Conservation (phyloP, 805 yeast genomes). For the Candida hungchunana region DNA sequence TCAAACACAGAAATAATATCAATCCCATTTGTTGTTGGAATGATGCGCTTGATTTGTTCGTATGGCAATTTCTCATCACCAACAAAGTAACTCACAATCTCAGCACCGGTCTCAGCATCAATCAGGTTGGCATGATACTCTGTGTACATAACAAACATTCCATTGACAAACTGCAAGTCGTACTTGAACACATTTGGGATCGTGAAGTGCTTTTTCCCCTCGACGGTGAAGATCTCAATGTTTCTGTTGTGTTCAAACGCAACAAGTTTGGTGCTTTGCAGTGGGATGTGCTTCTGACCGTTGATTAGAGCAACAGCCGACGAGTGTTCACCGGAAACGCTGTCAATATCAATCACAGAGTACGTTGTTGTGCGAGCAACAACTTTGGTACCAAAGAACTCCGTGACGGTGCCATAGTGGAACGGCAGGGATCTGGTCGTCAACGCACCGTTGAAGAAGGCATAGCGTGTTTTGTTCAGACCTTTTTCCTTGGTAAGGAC, state of each 20-base stretch:
- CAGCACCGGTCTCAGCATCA: slow-evolving; percentile 26
- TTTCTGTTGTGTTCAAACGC: slow-evolving; percentile 22
- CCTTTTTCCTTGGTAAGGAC: slow-evolving; percentile 10
- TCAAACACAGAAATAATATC: slow-evolving; percentile 14
- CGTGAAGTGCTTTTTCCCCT: slow-evolving; percentile 14
- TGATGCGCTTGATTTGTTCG: slow-evolving; percentile 8
- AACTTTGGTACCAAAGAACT: slow-evolving; percentile 23
- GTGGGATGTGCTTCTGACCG: slow-evolving; percentile 14
- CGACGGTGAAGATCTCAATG: slow-evolving; percentile 17
- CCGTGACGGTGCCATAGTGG: slow-evolving; percentile 16
- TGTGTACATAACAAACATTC: slow-evolving; percentile 20
- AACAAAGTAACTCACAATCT: slow-evolving; percentile 17
- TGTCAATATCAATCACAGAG: slow-evolving; percentile 12
- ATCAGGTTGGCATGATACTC: slow-evolving; percentile 21
- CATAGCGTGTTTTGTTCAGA: slow-evolving; percentile 6
- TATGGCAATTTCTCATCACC: slow-evolving; percentile 14
- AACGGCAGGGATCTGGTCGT: slow-evolving; percentile 10
- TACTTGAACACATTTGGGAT: slow-evolving; percentile 24
- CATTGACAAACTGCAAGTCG: slow-evolving; percentile 14
- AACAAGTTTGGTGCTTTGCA: slow-evolving; percentile 17
- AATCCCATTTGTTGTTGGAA: slow-evolving; percentile 14
- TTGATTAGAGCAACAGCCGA: slow-evolving; percentile 7
- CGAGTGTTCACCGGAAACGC: slow-evolving; percentile 10
- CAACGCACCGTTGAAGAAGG: slow-evolving; percentile 16
- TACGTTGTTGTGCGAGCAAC: slow-evolving; percentile 11